These are phyloP conservation scores for Avena eriantha DNA, from an alignment of 176 grass and related monocot genomes.

Conservation along the genomic window DNA sequence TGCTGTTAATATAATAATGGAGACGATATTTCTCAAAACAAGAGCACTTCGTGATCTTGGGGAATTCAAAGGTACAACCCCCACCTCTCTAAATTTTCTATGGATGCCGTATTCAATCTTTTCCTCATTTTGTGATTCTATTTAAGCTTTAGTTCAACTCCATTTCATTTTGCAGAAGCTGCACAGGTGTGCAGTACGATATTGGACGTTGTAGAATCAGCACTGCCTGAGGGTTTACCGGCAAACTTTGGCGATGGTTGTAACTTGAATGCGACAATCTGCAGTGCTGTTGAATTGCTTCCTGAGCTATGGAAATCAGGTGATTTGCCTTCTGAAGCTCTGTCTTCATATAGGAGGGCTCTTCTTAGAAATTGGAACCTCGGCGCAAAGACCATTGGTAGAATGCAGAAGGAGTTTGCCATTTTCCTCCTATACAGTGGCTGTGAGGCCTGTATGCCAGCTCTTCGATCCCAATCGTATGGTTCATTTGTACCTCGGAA, in stretches of 20 bases:
- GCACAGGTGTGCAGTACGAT: conserved; percentile 66
- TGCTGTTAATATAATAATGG: conserved; percentile 63
- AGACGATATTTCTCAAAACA: conserved; percentile 84
- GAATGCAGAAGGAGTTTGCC: conserved; percentile 83
- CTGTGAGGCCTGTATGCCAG: conserved; percentile 60
- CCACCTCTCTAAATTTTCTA: neutral
- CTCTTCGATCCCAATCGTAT: conserved; percentile 61
- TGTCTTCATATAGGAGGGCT: conserved; percentile 81
- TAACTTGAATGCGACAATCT: conserved; percentile 78
- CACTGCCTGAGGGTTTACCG: conserved; percentile 60
- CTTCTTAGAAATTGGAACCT: conserved; percentile 83
- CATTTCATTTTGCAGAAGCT: conserved; percentile 69
- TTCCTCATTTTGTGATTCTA: conserved; percentile 7
- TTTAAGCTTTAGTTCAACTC: conserved; percentile 29
- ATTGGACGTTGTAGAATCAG: conserved; percentile 72
- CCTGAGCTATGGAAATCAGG: conserved; percentile 79
- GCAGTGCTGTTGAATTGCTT: conserved; percentile 73
- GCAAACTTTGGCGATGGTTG: conserved; percentile 48
- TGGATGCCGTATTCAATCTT: neutral
- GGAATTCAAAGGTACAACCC: conserved; percentile 62
- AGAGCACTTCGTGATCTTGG: conserved; percentile 72
- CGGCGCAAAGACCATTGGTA: conserved; percentile 50
- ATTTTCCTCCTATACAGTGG: conserved; percentile 85
- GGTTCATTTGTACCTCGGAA: conserved; percentile 79
- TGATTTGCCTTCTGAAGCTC: conserved; percentile 60